Evolutionary conservation across 2,329 filamentous ascomycete genomes (phyloP).

Genomic region (Decorospora gaudefroyi): DNA sequence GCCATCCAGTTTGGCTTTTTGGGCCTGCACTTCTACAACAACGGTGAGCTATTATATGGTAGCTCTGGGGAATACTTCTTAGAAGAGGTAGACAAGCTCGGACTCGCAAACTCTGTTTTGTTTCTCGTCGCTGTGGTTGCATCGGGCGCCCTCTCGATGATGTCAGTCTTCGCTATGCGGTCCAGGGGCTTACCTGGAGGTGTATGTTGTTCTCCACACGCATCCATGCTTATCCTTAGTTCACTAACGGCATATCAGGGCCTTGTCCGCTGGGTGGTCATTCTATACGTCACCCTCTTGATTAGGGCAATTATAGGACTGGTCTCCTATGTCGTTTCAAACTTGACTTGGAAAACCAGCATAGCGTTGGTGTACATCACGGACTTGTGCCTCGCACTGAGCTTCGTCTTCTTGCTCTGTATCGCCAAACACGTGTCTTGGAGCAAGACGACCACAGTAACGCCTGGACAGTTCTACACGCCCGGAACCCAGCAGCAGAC

Average conservation of each 20-base stretch:
- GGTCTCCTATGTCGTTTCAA: slow-evolving; percentile 9
- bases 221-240: background rate
- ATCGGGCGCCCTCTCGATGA: slow-evolving; percentile 16
- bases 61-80: background rate
- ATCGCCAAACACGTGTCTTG: slow-evolving; percentile 28
- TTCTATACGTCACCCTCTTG: slow-evolving; percentile 25
- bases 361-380: slow-evolving; percentile 20
- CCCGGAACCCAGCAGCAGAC: slow-evolving; percentile 9
- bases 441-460: slow-evolving; percentile 1
- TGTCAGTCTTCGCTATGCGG: slow-evolving; percentile 23
- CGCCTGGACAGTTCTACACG: background rate
- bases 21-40: slow-evolving; percentile 22
- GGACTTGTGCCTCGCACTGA: slow-evolving; percentile 22
- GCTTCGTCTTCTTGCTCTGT: slow-evolving; percentile 26
- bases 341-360: slow-evolving; percentile 1
- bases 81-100: slow-evolving; percentile 3
- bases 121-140: slow-evolving; percentile 28
- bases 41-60: slow-evolving; percentile 1
- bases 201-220: slow-evolving; percentile 25
- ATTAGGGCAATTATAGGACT: slow-evolving; percentile 24
- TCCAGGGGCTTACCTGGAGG: slow-evolving; percentile 16
- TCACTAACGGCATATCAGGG: slow-evolving; percentile 16
- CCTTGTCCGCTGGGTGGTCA: slow-evolving; percentile 21
- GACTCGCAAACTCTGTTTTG: slow-evolving; percentile 20
- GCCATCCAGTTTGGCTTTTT: slow-evolving; percentile 19